These are phyloP conservation scores for Gossypium ekmanianum DNA, from an alignment of 345 rosid genomes.

Conservation along the genomic window DNA sequence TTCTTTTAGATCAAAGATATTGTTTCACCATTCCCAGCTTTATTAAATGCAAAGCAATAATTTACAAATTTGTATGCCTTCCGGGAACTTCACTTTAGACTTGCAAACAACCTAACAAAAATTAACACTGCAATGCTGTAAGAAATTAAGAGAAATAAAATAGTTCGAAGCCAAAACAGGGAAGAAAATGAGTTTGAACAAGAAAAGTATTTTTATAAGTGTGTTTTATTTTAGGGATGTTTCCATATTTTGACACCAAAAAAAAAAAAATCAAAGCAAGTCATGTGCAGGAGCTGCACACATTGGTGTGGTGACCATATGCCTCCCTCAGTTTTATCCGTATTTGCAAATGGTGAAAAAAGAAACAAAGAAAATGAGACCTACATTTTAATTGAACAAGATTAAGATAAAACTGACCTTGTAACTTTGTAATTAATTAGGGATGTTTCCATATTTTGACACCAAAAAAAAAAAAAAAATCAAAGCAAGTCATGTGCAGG, in stretches of 20 bases:
- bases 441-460: not conserved
- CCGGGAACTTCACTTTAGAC: not conserved
- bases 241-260: not conserved
- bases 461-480: not conserved
- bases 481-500: not conserved
- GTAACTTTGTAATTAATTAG: not conserved
- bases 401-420: not conserved
- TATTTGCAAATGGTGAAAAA: slow-evolving; percentile 1
- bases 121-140: not conserved
- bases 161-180: not conserved
- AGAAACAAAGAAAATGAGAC: not conserved
- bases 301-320: not conserved
- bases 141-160: slow-evolving; percentile 2
- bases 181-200: not conserved
- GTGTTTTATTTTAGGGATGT: not conserved
- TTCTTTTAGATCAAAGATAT: not conserved
- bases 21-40: not conserved
- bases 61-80: not conserved
- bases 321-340: not conserved
- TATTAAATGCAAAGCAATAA: not conserved
- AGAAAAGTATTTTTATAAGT: not conserved
- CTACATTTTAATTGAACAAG: not conserved
- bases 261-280: not conserved
- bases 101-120: not conserved
- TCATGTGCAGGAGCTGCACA: not conserved